These are phyloP conservation scores for Phascolomyces articulosus DNA, from an alignment of 371 early-diverging fungal species.

Conservation along the genomic window DNA sequence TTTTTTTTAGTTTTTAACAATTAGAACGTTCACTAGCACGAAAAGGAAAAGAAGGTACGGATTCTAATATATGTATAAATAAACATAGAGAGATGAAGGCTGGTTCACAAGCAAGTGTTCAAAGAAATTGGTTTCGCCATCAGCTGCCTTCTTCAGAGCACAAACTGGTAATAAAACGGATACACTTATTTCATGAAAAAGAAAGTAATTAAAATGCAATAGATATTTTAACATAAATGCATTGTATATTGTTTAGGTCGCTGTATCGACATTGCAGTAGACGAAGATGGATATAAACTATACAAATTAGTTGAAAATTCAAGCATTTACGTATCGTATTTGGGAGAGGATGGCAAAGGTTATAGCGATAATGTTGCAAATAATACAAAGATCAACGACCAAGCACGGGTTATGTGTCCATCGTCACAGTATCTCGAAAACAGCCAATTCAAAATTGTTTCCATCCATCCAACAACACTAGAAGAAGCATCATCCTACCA, in stretches of 20 bases:
- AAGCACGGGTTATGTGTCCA: constrained; percentile 47
- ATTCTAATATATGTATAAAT: not conserved
- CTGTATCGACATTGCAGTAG: constrained; percentile 62
- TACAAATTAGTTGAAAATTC: constrained; percentile 53
- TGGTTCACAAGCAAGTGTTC: constrained; percentile 83
- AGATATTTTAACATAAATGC: no score
- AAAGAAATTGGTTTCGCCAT: constrained; percentile 40
- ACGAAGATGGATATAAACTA: constrained; percentile 43
- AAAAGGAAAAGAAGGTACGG: not conserved
- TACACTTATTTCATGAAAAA: not conserved
- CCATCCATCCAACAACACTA: constrained; percentile 64
- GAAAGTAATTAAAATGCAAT: no score
- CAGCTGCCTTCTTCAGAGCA: constrained; percentile 17
- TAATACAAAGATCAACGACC: constrained; percentile 27
- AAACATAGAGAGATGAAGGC: constrained; percentile 66
- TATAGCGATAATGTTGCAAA: constrained; percentile 20
- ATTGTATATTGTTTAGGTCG: constrained; percentile 33
- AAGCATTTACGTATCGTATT: constrained; percentile 60
- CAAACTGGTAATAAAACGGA: constrained; percentile 11
- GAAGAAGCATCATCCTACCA: constrained; percentile 63
- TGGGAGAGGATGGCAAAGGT: constrained; percentile 27
- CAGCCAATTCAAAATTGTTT: constrained; percentile 54
- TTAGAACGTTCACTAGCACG: no score
- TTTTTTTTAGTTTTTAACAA: not conserved
- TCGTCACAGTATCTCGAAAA: constrained; percentile 35